Evolutionary conservation across 495 filamentous ascomycete genomes (phyloP).

Genomic region (Lasiosphaeria hispida): DNA sequence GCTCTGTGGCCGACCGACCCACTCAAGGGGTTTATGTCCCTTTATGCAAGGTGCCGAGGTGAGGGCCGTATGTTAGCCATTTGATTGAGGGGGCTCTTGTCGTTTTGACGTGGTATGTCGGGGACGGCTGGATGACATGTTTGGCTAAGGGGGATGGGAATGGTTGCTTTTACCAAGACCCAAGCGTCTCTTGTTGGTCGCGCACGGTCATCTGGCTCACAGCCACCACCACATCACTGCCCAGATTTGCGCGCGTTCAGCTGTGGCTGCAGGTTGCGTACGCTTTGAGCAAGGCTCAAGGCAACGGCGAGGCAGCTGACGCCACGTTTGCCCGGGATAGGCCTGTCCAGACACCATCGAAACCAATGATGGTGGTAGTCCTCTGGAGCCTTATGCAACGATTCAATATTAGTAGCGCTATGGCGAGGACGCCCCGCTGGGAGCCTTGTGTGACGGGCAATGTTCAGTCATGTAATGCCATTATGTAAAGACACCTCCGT

Average conservation of each 20-base stretch:
- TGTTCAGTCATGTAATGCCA: neutral
- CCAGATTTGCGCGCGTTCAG: neutral
- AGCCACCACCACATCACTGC: too few relatives aligned
- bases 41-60: neutral
- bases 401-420: neutral
- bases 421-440: neutral
- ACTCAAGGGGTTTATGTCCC: neutral
- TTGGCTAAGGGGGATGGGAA: neutral
- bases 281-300: neutral
- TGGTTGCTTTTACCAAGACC: neutral
- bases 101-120: neutral
- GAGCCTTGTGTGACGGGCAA: neutral
- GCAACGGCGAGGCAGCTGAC: neutral
- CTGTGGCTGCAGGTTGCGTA: neutral
- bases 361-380: neutral
- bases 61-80: neutral
- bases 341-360: neutral
- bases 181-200: too few relatives aligned
- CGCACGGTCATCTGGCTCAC: neutral
- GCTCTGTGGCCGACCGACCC: neutral
- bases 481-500: neutral
- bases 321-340: neutral
- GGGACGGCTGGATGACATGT: neutral
- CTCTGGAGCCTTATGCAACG: neutral
- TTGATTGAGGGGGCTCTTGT: neutral